These are phyloP conservation scores for Rhododendron ferrugineum DNA, from an alignment of 148 eudicot species.

Conservation along the genomic window DNA sequence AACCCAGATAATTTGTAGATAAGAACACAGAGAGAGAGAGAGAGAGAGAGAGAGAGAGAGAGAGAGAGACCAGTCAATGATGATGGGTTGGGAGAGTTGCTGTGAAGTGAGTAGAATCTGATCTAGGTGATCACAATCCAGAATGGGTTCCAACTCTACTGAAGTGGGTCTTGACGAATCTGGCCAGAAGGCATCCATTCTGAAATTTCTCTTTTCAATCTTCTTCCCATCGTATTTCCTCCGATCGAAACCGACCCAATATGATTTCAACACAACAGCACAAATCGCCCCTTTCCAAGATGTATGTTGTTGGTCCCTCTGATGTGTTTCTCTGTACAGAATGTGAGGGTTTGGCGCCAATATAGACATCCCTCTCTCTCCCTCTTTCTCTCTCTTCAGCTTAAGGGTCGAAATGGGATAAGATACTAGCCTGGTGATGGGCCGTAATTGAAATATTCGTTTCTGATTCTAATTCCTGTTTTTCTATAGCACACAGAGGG, in stretches of 20 bases:
- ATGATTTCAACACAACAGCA: constrained; percentile 14
- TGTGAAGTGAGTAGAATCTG: constrained; percentile 44
- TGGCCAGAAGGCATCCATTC: constrained; percentile 42
- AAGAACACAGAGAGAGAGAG: neutral
- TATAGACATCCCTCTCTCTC: constrained; percentile 27
- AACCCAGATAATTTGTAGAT: neutral
- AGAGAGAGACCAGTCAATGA: constrained; percentile 67
- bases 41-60: constrained; percentile 1
- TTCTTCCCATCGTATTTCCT: constrained; percentile 26
- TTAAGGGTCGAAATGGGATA: constrained; percentile 7
- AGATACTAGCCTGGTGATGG: constrained; percentile 15
- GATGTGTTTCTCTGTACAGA: constrained; percentile 31
- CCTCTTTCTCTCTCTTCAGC: neutral
- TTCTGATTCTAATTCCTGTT: neutral
- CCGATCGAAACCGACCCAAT: constrained; percentile 28
- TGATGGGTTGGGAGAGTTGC: constrained; percentile 46
- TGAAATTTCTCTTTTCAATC: constrained; percentile 33
- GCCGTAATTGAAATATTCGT: too few relatives aligned
- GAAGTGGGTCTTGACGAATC: constrained; percentile 41
- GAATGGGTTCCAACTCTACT: constrained; percentile 58
- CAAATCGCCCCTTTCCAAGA: constrained; percentile 20
- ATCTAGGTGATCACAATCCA: constrained; percentile 60
- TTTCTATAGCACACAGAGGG: neutral
- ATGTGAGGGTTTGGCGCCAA: constrained; percentile 46
- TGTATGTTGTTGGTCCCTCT: constrained; percentile 22